Base-by-base conservation (phyloP, 441 rosid species). In the Eutrema salsugineum region DNA sequence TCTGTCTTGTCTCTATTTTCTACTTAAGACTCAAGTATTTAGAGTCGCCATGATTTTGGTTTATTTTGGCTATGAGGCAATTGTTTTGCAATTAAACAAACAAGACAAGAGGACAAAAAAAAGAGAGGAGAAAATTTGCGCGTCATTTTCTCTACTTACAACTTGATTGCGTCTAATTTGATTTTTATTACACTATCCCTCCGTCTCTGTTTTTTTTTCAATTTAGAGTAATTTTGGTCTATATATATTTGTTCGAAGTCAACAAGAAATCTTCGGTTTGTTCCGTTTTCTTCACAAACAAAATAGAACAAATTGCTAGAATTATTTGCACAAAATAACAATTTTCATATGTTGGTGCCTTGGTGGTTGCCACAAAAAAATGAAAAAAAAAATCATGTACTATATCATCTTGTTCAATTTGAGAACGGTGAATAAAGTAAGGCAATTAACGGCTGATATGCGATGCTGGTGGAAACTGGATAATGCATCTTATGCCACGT, bases 401-500 rank as follows among this genome's bases (percentile, higher is more conserved):
- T 3, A 22, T 22, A 22, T 48, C 16, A 70, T 20, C 11, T 6
- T 33, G 47, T 20, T 42, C 12, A 56, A 51, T 15, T 15, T 22
- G 42, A 48, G 49, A 30, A 28, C 8, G 43, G 28, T 53, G 24
- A 61, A 46, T 28, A 43, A 63, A 32, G 14, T 9, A 20, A 12
- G 46, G 44, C 15, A 50, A 32, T 61, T 27, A 60, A 76, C 76
- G 75, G 67, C 32, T 69, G 42, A 70, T 8, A 63, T 39, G 24
- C 71, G 40, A 48, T n/a, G 30, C 15, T 11, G 48, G 16, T 67
- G 59, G 47, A 55, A 55, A 55, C 60, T 10, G 49, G 24, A 30
- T 47, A 5, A 56, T 15, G 44, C 33, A 76, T 76, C 67, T 70
- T 15, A 7, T n/a, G 76, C 76, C 79, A 76, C 43, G 75, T 76